Evolutionary conservation across 2,329 filamentous ascomycete genomes (phyloP).

Genomic region (Beauveria bassiana): DNA sequence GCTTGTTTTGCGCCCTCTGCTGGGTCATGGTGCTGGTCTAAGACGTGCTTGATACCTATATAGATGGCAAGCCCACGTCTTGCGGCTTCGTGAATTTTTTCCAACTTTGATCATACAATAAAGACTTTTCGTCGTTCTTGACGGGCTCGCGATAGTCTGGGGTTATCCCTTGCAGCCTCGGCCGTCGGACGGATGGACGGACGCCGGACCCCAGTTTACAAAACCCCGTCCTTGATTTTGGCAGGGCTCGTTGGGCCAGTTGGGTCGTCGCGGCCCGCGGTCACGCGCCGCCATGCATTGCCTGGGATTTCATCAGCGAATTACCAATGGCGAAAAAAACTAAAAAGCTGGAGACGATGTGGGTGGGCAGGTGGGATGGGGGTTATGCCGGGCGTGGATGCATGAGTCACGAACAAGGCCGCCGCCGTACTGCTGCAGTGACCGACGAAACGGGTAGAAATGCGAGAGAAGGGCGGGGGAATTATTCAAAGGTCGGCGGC

Average conservation of each 20-base stretch:
- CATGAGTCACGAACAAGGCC: not conserved
- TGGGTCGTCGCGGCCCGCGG: no score
- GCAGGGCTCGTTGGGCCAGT: not conserved
- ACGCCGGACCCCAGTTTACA: not conserved
- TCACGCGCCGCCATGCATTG: no score
- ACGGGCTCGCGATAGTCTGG: not conserved
- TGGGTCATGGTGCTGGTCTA: not conserved
- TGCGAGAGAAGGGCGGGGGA: not conserved
- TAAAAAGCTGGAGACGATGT: not conserved
- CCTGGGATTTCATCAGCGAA: no score
- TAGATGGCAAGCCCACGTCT: not conserved
- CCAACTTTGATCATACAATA: not conserved
- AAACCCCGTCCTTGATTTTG: not conserved
- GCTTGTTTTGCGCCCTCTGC: slow-evolving; percentile 1
- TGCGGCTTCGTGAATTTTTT: not conserved
- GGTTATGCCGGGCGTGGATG: not conserved
- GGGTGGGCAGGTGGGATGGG: not conserved
- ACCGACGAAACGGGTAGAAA: not conserved
- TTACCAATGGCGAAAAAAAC: no score
- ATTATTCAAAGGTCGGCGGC: no score
- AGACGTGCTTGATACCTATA: not conserved
- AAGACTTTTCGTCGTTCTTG: not conserved
- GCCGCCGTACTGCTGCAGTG: not conserved
- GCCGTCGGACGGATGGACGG: not conserved
- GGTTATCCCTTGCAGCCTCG: not conserved